These are phyloP conservation scores for Ceratobasidium sp. DNA, from an alignment of 1,284 basidiomycete genomes.

Conservation along the genomic window DNA sequence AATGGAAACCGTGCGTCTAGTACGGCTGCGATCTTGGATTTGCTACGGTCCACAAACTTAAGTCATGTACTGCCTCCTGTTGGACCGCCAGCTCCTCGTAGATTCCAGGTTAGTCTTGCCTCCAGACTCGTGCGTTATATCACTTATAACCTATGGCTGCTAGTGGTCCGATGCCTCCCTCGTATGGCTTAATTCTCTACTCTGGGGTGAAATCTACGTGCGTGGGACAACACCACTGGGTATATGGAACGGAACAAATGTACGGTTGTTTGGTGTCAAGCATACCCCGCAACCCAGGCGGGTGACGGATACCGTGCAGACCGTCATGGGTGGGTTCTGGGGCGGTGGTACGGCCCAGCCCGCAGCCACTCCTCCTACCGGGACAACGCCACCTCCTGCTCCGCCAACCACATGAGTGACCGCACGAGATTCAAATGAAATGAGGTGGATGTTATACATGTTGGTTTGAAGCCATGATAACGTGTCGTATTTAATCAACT, in stretches of 20 bases:
- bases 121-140: conserved; percentile 10
- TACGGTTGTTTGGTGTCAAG: conserved; percentile 90
- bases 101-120: conserved; percentile 73
- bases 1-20: conserved; percentile 73
- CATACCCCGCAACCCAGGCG: conserved; percentile 76
- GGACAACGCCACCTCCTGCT: conserved; percentile 36
- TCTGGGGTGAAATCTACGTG: conserved; percentile 96
- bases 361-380: not conserved
- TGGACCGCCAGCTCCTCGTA: conserved; percentile 74
- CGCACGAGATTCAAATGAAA: too few relatives aligned
- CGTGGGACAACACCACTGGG: conserved; percentile 85
- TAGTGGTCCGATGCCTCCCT: conserved; percentile 92
- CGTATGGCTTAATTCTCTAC: conserved; percentile 89
- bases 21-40: conserved; percentile 77
- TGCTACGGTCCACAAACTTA: conserved; percentile 74
- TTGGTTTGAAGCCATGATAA: too few relatives aligned
- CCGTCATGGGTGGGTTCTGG: conserved; percentile 74
- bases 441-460: too few relatives aligned
- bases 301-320: conserved; percentile 78
- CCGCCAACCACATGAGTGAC: conserved; percentile 20
- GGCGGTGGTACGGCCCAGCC: conserved; percentile 21
- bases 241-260: conserved; percentile 89
- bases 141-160: conserved; percentile 14
- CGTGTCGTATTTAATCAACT: too few relatives aligned
- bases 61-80: conserved; percentile 78